Evolutionary conservation across 176 grass and related monocot genomes (phyloP).

Genomic region (Bolboschoenus planiculmis): DNA sequence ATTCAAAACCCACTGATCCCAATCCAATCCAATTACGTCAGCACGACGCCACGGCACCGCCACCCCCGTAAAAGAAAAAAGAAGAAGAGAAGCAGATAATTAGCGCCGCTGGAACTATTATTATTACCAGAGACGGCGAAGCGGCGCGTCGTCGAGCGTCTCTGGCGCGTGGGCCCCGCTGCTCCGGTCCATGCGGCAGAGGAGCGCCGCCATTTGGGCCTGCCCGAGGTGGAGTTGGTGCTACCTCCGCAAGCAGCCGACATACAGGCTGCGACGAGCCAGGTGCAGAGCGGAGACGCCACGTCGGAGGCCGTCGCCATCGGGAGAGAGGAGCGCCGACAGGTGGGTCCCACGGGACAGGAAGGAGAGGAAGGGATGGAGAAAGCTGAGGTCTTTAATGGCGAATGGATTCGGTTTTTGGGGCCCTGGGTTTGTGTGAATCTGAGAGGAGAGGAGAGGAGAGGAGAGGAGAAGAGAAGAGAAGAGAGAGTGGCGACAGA

Average conservation of each 20-base stretch:
- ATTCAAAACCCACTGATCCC: conserved; percentile 45
- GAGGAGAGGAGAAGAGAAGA: neutral
- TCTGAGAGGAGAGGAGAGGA: conserved; percentile 13
- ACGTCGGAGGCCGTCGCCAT: conserved; percentile 38
- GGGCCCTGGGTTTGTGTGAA: conserved; percentile 7
- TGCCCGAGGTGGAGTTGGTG: conserved; percentile 12
- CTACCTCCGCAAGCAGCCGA: conserved; percentile 40
- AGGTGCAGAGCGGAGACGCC: conserved; percentile 60
- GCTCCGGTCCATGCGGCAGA: neutral
- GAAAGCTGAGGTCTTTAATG: neutral
- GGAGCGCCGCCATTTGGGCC: conserved; percentile 20
- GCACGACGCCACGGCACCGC: conserved; percentile 21
- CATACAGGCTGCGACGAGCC: conserved; percentile 62
- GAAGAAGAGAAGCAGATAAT: neutral
- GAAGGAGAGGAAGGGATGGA: neutral
- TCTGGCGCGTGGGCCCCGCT: conserved; percentile 30
- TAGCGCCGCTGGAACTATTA: conserved; percentile 29
- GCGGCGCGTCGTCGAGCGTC: conserved; percentile 20
- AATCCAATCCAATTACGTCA: conserved; percentile 39
- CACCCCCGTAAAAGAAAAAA: conserved; percentile 22
- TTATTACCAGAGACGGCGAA: conserved; percentile 27
- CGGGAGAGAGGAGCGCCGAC: neutral
- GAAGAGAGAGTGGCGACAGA: conserved; percentile 11
- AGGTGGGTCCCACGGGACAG: neutral
- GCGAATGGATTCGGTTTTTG: conserved; percentile 5